Evolutionary conservation across 495 filamentous ascomycete species (phyloP), one percentile per base, ranked within the genome.

Genomic region (Penicillium flavigenum): DNA sequence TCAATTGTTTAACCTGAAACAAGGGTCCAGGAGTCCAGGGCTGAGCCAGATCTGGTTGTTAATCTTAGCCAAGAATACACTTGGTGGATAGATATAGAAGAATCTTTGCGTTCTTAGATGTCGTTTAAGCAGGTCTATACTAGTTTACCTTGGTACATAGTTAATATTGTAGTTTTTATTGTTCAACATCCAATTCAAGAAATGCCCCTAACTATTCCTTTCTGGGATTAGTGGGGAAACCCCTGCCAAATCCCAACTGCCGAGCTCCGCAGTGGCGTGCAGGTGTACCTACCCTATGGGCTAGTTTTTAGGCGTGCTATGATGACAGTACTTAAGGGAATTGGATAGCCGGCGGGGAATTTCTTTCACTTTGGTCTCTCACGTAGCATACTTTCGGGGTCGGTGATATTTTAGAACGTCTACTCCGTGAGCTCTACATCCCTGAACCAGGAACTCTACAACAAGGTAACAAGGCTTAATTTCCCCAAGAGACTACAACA

Each of bases 21-120:
- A 54, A 56, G 63, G 31, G 31, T 34, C 31, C 31, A 34, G 66
- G 66, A 34, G 66, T 68, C 66, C 54, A 62, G 24, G 49, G 63
- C 63, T 63, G 63, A 66, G 36, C 36, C 16, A 39, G 60, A 63
- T 64, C 56, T 58, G 54, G 59, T 39, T 55, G 50, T 38, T 56
- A 52, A 52, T 56, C 47, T 31, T 22, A 34, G 22, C 45, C 46
- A 43, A 57, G 45, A 49, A 16, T 46, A n/a, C 44, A 11, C 20
- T 22, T 19, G 31, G 31, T 47, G 42, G 42, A 24, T 19, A 44
- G 10, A 32, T 12, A 11, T 24, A 22, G 11, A 44, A 24, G 19
- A 24, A 12, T 22, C 17, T 22, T 7, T 10, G 8, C 9, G 12
- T 12, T 6, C 26, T 51, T 29, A 36, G 39, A 51, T n/a, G 11